Evolutionary conservation across 208 protist species (phyloP).

Genomic region (Tritrichomonas foetus): DNA sequence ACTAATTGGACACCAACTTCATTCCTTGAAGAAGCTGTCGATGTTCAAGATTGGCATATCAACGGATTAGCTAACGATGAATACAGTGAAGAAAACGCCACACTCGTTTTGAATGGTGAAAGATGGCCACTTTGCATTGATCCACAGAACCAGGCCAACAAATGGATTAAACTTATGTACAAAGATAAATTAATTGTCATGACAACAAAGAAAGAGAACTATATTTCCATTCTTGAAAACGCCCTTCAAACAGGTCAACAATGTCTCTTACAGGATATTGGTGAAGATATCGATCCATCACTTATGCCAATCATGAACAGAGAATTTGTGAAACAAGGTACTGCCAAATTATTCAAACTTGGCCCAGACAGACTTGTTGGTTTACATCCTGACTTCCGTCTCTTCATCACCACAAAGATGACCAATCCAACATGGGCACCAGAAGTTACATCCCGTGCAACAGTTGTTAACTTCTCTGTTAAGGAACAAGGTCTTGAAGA

Average conservation of each 20-base stretch:
- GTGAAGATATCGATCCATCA: conserved; percentile 89
- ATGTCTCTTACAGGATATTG: conserved; percentile 87
- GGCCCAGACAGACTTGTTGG: conserved; percentile 52
- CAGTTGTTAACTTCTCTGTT: conserved; percentile 71
- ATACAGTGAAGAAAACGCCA: conserved; percentile 89
- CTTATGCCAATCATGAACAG: conserved; percentile 87
- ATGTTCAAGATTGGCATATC: conserved; percentile 90
- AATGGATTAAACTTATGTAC: conserved; percentile 90
- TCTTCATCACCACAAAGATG: conserved; percentile 72
- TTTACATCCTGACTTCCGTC: conserved; percentile 62
- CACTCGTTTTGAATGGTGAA: conserved; percentile 80
- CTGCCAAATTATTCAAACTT: conserved; percentile 16
- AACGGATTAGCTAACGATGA: conserved; percentile 84
- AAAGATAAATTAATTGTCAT: conserved; percentile 80
- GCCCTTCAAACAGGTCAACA: conserved; percentile 88
- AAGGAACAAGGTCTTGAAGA: conserved; percentile 65
- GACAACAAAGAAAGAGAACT: conserved; percentile 82
- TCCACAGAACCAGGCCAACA: conserved; percentile 95
- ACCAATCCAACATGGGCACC: conserved; percentile 68
- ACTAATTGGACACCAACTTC: conserved; percentile 76
- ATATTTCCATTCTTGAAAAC: conserved; percentile 85
- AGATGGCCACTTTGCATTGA: conserved; percentile 97
- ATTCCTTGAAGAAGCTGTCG: conserved; percentile 84
- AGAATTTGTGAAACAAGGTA: conserved; percentile 50
- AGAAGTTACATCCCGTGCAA: conserved; percentile 68